Base-by-base conservation (phyloP, 164 flowering plant genomes). In the Kingdonia uniflora region DNA sequence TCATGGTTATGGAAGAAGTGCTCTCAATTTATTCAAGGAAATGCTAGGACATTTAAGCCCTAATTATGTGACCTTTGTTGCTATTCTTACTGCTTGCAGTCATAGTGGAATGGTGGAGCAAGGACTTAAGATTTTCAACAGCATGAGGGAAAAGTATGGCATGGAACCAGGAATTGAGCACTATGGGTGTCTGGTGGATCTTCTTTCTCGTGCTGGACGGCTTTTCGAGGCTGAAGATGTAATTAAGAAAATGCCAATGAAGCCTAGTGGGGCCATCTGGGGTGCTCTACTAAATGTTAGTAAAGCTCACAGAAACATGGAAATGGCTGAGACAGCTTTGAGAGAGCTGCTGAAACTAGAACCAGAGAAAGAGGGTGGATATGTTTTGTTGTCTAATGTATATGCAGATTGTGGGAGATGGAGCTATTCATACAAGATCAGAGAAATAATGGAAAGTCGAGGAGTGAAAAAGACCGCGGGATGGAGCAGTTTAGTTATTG, bases 401-500 rank as follows among this genome's bases (percentile, higher is more conserved):
- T 76, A 74, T 60, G 74, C 79, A 49, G 65, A 76, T 14, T 46
- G 29, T 52, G 77, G 76, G 55, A 70, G 55, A 40, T 74, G 74
- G 80, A 66, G 62, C 22, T 51, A 63, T 21, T 65, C 83, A 5
- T 58, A 71, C 52, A 63, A 54, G 50, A 62, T 72, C 19, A 74
- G 82, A 55, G 72, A 67, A 50, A 37, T 51, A 44, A 80, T 78
- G 86, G 78, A 61, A 57, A 56, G 26, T 26, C 62, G 65, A 38
- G 74, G 80, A 45, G 59, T 80, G 60, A 74, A 76, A 67, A 80
- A 76, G 65, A 62, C 56, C 42, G 79, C 76, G 51, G 86, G 86
- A 22, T 71, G 56, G 61, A 80, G 86, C 58, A 66, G 75, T 52
- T 40, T 77, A 19, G 60, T 64, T 24, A 66, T 71, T 5, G 63